A percentile compares a stretch with the other conserved stretches of the same genome.
phyloP scores from a whole-genome alignment of 2,329 filamentous ascomycete species.

The Fusarium fracticaudum region DNA sequence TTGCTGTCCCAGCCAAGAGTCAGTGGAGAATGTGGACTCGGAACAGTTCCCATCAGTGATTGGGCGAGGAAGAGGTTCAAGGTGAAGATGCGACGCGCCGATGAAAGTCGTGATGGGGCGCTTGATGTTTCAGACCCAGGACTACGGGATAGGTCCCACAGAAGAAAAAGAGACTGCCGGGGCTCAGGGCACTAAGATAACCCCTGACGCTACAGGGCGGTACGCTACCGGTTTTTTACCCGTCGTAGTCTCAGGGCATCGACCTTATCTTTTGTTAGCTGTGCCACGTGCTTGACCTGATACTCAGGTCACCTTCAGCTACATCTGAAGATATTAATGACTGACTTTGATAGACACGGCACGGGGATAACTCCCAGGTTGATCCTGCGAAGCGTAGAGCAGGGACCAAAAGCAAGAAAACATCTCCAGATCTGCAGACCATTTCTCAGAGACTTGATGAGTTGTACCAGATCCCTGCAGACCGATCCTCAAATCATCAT shows the following conservation, averaged over 20 bases:
- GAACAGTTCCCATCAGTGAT: conserved; percentile 25
- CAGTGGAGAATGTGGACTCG: conserved; percentile 32
- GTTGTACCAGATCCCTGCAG: conserved; percentile 26
- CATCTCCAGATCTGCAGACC: conserved; percentile 13
- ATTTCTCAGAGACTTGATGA: not conserved
- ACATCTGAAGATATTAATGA: not conserved
- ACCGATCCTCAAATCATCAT: conserved; percentile 27
- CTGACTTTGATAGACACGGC: not conserved
- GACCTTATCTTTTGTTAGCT: conserved; percentile 13
- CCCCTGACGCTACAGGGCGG: conserved; percentile 29
- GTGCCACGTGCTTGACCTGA: conserved; percentile 30
- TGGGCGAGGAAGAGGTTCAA: conserved; percentile 29
- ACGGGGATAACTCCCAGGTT: not conserved
- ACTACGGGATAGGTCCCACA: not conserved
- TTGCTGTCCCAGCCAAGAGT: conserved; percentile 19
- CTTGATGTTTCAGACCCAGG: conserved; percentile 42
- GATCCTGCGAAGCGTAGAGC: not conserved
- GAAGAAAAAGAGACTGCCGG: conserved; percentile 22
- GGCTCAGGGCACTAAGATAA: not conserved
- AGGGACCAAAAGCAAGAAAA: not conserved
- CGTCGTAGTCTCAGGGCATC: conserved; percentile 19
- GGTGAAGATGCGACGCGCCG: conserved; percentile 41
- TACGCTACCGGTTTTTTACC: not conserved
- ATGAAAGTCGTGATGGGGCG: conserved; percentile 38
- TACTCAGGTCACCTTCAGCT: conserved; percentile 11